Percentiles rank a stretch among this genome's conserved stretches.
phyloP scores from a whole-genome alignment of 441 rosid species.

The Bocquillonia castaneifolia region DNA sequence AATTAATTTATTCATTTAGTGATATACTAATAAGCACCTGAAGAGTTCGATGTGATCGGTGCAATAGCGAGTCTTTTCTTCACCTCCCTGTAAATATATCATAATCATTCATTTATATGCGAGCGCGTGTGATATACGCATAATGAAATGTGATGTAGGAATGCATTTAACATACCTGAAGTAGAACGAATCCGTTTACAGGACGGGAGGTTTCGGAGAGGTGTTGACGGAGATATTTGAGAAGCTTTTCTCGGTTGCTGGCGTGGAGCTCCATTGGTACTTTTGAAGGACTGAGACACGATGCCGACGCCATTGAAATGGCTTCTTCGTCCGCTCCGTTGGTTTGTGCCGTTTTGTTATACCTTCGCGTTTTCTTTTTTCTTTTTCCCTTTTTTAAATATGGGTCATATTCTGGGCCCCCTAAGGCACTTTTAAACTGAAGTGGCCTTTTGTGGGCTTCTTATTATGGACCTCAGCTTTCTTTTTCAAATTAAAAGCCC shows the following conservation, averaged over 20 bases:
- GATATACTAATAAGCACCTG: no score
- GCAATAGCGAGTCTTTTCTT: slow-evolving; percentile 70
- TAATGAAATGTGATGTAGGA: neutral
- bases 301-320: slow-evolving; percentile 41
- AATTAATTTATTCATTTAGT: no score
- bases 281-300: slow-evolving; percentile 55
- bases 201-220: slow-evolving; percentile 47
- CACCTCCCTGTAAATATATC: slow-evolving; percentile 58
- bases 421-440: no score
- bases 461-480: no score
- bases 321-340: slow-evolving; percentile 10
- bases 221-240: slow-evolving; percentile 41
- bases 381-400: no score
- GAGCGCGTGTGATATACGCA: neutral
- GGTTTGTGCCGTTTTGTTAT: no score
- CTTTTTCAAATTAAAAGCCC: no score
- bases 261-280: slow-evolving; percentile 72
- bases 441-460: no score
- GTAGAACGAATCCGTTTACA: slow-evolving; percentile 59
- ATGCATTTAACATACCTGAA: slow-evolving; percentile 41
- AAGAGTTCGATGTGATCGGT: slow-evolving; percentile 88
- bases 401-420: no score
- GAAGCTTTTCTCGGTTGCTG: slow-evolving; percentile 60
- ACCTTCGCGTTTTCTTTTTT: no score
- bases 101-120: neutral